Base-by-base conservation (phyloP, 805 yeast genomes). In the Candida mattraensis region DNA sequence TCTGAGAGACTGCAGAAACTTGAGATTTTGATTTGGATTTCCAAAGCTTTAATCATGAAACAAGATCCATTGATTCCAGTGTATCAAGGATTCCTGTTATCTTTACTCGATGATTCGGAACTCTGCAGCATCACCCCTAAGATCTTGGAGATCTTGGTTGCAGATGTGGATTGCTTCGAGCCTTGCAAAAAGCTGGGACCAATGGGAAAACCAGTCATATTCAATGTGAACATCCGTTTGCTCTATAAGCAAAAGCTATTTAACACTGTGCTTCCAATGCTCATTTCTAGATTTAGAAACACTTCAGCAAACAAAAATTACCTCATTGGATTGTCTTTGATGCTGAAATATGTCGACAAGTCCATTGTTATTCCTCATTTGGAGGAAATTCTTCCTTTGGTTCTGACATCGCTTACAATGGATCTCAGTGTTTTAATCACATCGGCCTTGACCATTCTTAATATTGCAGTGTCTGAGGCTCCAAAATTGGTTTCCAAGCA, bases 171-270 rank as follows among this genome's bases (percentile, higher is more conserved):
- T 12, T 63, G 83, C 5, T 75, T 83, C 37, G 63, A 69, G 29
- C 78, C 64, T 5, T 70, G 70, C 18, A 64, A 64, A 24, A 51
- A 42, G 32, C 32, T 35, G 4, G 57, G 56, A n/a, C 30, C 49
- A 5, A 32, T 50, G 28, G 48, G 49, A 5, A 56, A 52, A 28
- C 38, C 46, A 4, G 37, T 37, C n/a, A 73, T 72, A 1, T 57
- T 57, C 43, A 78, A 78, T 44, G 69, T 83, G 37, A 76, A 80
- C 40, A 73, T 83, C 13, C 74, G 84, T 40, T 58, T 74, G 28
- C 67, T 93, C 16, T 87, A 83, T 69, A 87, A 87, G 54, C 99
- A 93, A 53, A 80, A 80, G 45, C 69, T 86, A 17, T 87, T 87
- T 54, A 76, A 77, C 40, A 61, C 68, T 7, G 63, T 78, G 1